Conservation (phyloP, 306 rosid genomes). For the Adenanthera pavonina region DNA sequence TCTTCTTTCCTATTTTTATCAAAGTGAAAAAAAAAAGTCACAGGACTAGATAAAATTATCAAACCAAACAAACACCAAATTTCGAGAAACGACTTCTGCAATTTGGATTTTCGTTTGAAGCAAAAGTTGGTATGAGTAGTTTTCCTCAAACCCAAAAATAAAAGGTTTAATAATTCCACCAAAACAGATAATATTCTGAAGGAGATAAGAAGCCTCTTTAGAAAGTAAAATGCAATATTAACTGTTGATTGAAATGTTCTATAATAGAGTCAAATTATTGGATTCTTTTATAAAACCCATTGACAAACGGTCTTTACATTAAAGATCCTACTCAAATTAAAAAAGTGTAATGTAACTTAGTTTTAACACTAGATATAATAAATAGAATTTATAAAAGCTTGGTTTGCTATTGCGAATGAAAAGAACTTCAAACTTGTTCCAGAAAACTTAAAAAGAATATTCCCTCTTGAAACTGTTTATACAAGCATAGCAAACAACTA, state of each 20-base stretch:
- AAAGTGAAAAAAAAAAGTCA: background rate
- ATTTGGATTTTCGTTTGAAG: background rate
- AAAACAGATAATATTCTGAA: too few relatives aligned
- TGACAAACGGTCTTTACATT: background rate
- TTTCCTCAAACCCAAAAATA: background rate
- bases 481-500: too few relatives aligned
- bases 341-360: background rate
- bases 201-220: too few relatives aligned
- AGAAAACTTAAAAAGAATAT: slow-evolving; percentile 5
- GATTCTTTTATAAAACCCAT: background rate
- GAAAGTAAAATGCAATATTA: background rate
- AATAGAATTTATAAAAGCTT: background rate
- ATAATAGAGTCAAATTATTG: too few relatives aligned
- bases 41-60: background rate
- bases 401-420: background rate
- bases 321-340: background rate
- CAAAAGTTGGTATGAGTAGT: background rate
- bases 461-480: background rate
- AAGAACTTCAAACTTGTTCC: background rate
- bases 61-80: background rate
- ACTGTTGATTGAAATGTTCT: background rate
- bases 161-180: background rate
- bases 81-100: background rate
- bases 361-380: too few relatives aligned
- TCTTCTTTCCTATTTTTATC: slow-evolving; percentile 10